Evolutionary conservation across 805 yeast genomes (phyloP), one percentile per base, ranked within the genome.

Genomic region (Ogataea ganodermae): DNA sequence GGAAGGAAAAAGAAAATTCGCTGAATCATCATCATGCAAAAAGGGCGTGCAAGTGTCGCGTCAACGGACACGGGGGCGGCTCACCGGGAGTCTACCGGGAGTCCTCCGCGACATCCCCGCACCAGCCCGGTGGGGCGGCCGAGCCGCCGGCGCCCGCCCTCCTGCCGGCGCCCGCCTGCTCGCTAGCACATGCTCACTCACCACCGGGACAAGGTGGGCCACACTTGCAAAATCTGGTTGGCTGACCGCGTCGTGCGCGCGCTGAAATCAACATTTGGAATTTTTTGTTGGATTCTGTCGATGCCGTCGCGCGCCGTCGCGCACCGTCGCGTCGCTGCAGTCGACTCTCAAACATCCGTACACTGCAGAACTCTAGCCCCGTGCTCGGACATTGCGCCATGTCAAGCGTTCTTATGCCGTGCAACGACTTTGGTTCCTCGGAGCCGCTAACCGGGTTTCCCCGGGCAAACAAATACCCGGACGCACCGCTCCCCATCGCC

Each of bases 231-330:
- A 26, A 17, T 31, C 22, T 40, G 44, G 44, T 40, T 40, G 44
- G 44, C 21, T 30, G 44, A 12, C n/a, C 12, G 14, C 17, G 42
- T 38, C 30, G 42, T 38, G 42, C 42, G 24, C 32, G 32, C 4
- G 33, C 12, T 7, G n/a, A 8, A 18, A 31, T 9, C 17, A 6
- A 13, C 6, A 14, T n/a, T 20, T 22, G 4, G 8, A 13, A n/a
- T n/a, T 6, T 20, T 40, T 30, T 40, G 44, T 40, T 40, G 44
- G 44, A 40, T 40, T 40, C 36, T n/a, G n/a, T n/a, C n/a, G n/a
- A n/a, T n/a, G 33, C 17, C 16, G 33, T 6, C 30, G 17, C 24
- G 6, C 24, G 8, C 8, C 24, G 24, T 6, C 24, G 24, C 24
- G 24, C 18, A 28, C 24, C 18, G 35, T 17, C 20, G 21, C 35